These are phyloP conservation scores for Coniochaeta hoffmannii DNA, from an alignment of 2,329 filamentous ascomycete species.

Conservation along the genomic window DNA sequence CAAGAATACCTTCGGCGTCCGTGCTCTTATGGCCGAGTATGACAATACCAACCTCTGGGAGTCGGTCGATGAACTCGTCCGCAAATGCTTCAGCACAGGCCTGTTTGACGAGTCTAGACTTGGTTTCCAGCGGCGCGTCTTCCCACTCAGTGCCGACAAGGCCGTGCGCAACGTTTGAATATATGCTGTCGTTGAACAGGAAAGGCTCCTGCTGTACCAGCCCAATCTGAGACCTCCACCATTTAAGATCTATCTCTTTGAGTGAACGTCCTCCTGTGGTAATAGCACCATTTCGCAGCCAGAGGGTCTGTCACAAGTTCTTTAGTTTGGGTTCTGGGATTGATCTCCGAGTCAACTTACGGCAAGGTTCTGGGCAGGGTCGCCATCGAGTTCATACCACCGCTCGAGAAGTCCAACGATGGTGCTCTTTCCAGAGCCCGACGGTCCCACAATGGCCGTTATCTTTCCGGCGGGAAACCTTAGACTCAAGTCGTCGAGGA, in stretches of 20 bases:
- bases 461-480: conserved; percentile 59
- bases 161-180: conserved; percentile 46
- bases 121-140: conserved; percentile 24
- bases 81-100: conserved; percentile 64
- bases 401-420: conserved; percentile 62
- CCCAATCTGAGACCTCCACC: conserved; percentile 42
- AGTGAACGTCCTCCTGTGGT: conserved; percentile 15
- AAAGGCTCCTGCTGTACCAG: conserved; percentile 31
- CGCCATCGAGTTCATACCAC: conserved; percentile 56
- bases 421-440: conserved; percentile 77
- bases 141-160: conserved; percentile 34
- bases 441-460: conserved; percentile 74
- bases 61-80: conserved; percentile 58
- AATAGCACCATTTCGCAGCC: conserved; percentile 17
- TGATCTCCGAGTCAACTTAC: conserved; percentile 3
- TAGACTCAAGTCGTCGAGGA: conserved; percentile 42
- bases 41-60: conserved; percentile 42
- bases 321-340: background rate
- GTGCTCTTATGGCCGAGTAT: background rate
- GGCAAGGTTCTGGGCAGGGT: conserved; percentile 15
- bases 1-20: background rate
- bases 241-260: conserved; percentile 54
- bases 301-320: conserved; percentile 9
- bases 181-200: conserved; percentile 39
- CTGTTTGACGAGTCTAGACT: conserved; percentile 51